These are phyloP conservation scores for Pelargonium australe DNA, from an alignment of 441 rosid genomes.

Conservation along the genomic window DNA sequence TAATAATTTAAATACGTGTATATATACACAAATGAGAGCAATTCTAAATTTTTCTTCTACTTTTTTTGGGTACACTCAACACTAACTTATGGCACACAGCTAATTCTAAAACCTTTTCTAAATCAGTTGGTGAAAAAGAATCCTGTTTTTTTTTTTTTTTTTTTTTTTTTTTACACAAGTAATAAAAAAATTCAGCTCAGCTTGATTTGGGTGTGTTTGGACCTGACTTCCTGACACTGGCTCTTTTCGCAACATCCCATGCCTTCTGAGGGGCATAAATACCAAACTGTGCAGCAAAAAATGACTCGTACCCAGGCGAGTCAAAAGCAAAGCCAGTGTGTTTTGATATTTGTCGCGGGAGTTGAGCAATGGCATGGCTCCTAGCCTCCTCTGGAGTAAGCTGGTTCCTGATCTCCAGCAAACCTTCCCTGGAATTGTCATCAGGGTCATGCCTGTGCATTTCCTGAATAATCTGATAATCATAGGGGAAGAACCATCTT, in stretches of 20 bases:
- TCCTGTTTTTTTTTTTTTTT: background rate
- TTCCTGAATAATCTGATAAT: constrained; percentile 92
- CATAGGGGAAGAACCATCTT: constrained; percentile 90
- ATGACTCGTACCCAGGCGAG: constrained; percentile 94
- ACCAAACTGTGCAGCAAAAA: constrained; percentile 91
- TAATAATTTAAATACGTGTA: background rate
- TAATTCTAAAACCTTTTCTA: constrained; percentile 31
- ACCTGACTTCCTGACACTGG: constrained; percentile 57
- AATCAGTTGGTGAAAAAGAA: background rate
- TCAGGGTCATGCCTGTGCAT: constrained; percentile 68
- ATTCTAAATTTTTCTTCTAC: background rate
- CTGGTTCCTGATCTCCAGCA: constrained; percentile 46
- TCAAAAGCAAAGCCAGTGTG: constrained; percentile 97
- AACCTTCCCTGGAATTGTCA: constrained; percentile 41
- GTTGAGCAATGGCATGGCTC: constrained; percentile 77
- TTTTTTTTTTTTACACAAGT: constrained; percentile 21
- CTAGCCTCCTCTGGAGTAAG: constrained; percentile 76
- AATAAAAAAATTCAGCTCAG: constrained; percentile 15
- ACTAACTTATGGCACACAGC: constrained; percentile 20
- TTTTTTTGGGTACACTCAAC: background rate
- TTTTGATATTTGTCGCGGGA: constrained; percentile 81
- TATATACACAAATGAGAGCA: background rate
- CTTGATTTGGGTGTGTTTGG: constrained; percentile 41
- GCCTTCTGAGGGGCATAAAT: constrained; percentile 82
- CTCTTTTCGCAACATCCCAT: constrained; percentile 98